phyloP scores from a whole-genome alignment of 2,329 filamentous ascomycete species.

The Didymosphaeria variabile region DNA sequence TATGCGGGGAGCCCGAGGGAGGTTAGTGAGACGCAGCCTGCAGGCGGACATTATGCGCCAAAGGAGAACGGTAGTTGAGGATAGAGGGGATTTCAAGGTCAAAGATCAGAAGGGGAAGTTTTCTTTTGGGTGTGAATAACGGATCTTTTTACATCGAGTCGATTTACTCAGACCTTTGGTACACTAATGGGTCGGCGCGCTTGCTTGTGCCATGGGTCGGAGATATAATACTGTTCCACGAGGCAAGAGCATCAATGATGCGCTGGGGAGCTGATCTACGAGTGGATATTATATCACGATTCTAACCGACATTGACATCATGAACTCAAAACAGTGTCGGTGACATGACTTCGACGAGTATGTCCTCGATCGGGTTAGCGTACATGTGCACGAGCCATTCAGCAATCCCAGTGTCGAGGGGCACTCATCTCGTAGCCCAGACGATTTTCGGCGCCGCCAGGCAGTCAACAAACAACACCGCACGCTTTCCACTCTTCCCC shows the following conservation, averaged over 20 bases:
- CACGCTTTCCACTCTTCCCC: background rate
- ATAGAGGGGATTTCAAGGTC: background rate
- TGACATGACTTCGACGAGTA: too few species aligned
- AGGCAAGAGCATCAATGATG: too few species aligned
- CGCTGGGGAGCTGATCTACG: too few species aligned
- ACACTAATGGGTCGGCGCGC: background rate
- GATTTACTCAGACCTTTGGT: background rate
- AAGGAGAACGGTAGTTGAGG: conserved; percentile 17
- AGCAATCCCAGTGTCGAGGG: conserved; percentile 5
- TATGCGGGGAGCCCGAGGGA: conserved; percentile 22
- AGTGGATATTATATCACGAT: too few species aligned
- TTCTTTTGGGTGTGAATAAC: background rate
- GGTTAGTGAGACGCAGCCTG: conserved; percentile 6
- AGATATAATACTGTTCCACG: background rate
- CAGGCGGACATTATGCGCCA: conserved; percentile 31
- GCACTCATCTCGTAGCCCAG: conserved; percentile 10
- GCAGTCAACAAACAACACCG: conserved; percentile 18
- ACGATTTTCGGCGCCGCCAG: conserved; percentile 13
- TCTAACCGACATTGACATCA: too few species aligned
- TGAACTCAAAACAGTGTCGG: too few species aligned
- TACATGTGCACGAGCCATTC: background rate
- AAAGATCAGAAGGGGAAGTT: too few species aligned
- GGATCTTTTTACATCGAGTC: background rate
- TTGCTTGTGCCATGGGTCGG: background rate
- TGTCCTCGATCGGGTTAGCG: conserved; percentile 2